A percentile compares a stretch with the other conserved stretches of the same genome.
Evolutionary conservation across 768 basidiomycete species (phyloP).

Genomic region (Russula abietina): DNA sequence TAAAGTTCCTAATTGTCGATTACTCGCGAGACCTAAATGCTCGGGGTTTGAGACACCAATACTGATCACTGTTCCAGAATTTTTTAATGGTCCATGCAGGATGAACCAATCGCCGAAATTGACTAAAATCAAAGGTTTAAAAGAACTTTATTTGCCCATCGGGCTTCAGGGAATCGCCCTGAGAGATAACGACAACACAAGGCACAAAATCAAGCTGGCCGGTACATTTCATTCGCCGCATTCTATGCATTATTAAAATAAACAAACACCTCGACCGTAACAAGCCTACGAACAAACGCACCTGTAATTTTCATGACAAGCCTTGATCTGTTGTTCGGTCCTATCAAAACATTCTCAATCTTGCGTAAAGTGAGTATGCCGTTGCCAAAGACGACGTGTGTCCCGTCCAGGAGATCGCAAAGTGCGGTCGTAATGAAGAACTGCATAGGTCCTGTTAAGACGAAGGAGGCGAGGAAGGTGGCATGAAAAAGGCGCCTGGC

Average conservation of each 20-base stretch:
- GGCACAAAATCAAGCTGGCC: neutral
- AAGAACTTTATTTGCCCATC: neutral
- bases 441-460: slow-evolving; percentile 33
- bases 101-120: too few relatives aligned
- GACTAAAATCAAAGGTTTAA: neutral
- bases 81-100: neutral
- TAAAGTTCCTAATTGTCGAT: slow-evolving; percentile 26
- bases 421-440: slow-evolving; percentile 97
- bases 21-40: too few relatives aligned
- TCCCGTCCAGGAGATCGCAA: slow-evolving; percentile 93
- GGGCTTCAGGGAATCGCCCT: neutral
- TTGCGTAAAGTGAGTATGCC: slow-evolving; percentile 94
- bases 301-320: too few relatives aligned
- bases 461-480: neutral
- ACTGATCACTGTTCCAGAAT: neutral
- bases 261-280: too few relatives aligned
- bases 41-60: too few relatives aligned
- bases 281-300: too few relatives aligned
- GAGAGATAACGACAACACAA: neutral
- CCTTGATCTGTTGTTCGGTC: slow-evolving; percentile 85
- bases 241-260: slow-evolving; percentile 27
- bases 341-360: slow-evolving; percentile 92
- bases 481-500: slow-evolving; percentile 48
- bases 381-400: slow-evolving; percentile 92
- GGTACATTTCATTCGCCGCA: slow-evolving; percentile 29